A percentile compares a stretch with the other conserved stretches of the same genome.
phyloP scores from a whole-genome alignment of 306 rosid genomes.

The Begonia peltatifolia region DNA sequence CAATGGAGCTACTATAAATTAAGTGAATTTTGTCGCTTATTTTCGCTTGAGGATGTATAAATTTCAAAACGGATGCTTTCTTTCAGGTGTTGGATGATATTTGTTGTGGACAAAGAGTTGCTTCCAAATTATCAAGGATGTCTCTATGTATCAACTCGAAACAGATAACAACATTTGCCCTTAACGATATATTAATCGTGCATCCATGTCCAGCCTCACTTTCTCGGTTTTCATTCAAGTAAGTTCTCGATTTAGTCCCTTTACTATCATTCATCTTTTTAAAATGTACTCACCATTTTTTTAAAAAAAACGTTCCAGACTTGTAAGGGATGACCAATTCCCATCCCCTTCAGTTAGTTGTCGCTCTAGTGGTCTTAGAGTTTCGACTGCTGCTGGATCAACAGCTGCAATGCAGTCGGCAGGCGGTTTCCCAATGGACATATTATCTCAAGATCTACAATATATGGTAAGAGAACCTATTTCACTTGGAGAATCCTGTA shows the following conservation, averaged over 20 bases:
- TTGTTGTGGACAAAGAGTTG: slow-evolving; percentile 32
- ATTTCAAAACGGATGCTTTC: too few relatives aligned
- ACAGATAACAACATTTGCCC: slow-evolving; percentile 44
- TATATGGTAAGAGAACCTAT: slow-evolving; percentile 92
- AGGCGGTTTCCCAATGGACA: slow-evolving; percentile 66
- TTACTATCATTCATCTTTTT: background rate
- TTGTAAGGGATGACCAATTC: slow-evolving; percentile 30
- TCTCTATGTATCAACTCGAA: slow-evolving; percentile 31
- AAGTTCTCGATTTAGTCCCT: slow-evolving; percentile 6
- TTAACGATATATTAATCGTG: slow-evolving; percentile 68
- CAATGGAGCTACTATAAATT: too few relatives aligned
- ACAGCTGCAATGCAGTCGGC: slow-evolving; percentile 94
- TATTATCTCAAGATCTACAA: slow-evolving; percentile 61
- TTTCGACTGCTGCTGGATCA: slow-evolving; percentile 86
- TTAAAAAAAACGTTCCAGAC: slow-evolving; percentile 31
- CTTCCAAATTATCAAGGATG: slow-evolving; percentile 56
- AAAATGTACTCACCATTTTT: background rate
- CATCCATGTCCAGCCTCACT: slow-evolving; percentile 85
- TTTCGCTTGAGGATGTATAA: too few relatives aligned
- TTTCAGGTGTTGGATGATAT: slow-evolving; percentile 58
- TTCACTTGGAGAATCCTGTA: slow-evolving; percentile 23
- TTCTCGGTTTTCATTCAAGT: slow-evolving; percentile 75
- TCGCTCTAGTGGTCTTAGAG: slow-evolving; percentile 86
- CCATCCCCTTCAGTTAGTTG: slow-evolving; percentile 34
- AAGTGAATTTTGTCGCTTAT: too few relatives aligned